Conservation (phyloP, 2,329 filamentous ascomycete species). For the Trichophyton equinum region DNA sequence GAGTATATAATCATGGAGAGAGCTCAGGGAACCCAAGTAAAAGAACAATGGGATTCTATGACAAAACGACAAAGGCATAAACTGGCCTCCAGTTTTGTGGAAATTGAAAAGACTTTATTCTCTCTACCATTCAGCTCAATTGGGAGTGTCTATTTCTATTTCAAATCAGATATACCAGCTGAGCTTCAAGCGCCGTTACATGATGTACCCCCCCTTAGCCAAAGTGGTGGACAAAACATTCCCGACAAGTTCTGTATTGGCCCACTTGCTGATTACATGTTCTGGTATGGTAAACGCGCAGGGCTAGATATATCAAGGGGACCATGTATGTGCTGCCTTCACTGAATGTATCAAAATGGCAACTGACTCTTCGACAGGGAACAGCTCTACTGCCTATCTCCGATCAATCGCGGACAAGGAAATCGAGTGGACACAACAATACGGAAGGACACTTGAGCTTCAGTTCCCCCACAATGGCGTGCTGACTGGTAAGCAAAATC, state of each 20-base stretch:
- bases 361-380: slow-evolving; percentile 3
- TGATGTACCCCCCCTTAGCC: slow-evolving; percentile 7
- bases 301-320: slow-evolving; percentile 9
- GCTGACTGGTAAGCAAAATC: slow-evolving; percentile 7
- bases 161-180: slow-evolving; percentile 8
- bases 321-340: slow-evolving; percentile 6
- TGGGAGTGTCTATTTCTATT: slow-evolving; percentile 11
- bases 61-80: slow-evolving; percentile 8
- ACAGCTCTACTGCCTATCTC: slow-evolving; percentile 6
- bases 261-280: slow-evolving; percentile 13
- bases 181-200: slow-evolving; percentile 13
- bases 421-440: slow-evolving; percentile 8
- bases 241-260: slow-evolving; percentile 11
- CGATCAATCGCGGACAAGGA: slow-evolving; percentile 8
- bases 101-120: slow-evolving; percentile 9
- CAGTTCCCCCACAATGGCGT: slow-evolving; percentile 9
- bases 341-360: background rate
- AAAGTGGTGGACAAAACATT: slow-evolving; percentile 12
- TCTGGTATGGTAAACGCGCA: slow-evolving; percentile 11
- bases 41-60: slow-evolving; percentile 21
- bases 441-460: slow-evolving; percentile 9
- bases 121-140: slow-evolving; percentile 6
- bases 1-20: slow-evolving; percentile 33
- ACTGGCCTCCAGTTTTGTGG: slow-evolving; percentile 14
- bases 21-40: slow-evolving; percentile 21